These are phyloP conservation scores for Penicillium verrucosum DNA, from an alignment of 2,329 filamentous ascomycete genomes.

Conservation along the genomic window DNA sequence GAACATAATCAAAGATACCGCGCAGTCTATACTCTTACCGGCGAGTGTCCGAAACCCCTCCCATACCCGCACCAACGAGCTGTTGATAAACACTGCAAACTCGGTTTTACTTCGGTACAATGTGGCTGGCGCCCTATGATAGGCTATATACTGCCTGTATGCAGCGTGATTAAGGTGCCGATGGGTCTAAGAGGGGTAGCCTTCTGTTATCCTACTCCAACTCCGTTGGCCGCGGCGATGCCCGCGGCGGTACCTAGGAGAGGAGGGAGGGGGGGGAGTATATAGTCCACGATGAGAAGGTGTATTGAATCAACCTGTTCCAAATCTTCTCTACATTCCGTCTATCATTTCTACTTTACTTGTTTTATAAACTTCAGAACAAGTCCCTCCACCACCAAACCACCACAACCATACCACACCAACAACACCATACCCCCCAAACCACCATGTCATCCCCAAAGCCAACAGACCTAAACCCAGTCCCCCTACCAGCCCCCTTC, in stretches of 20 bases:
- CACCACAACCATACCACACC: not conserved
- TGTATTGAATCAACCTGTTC: not conserved
- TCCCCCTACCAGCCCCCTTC: conserved; percentile 58
- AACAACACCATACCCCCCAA: not conserved
- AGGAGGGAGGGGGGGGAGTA: not conserved
- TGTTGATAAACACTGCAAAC: not conserved
- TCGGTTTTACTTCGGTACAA: not conserved
- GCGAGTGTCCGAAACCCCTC: not conserved
- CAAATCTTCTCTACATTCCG: not conserved
- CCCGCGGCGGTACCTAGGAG: not conserved
- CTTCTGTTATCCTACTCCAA: not conserved
- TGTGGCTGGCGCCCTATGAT: not conserved
- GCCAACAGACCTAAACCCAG: not conserved
- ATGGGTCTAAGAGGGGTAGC: not conserved
- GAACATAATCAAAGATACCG: not conserved
- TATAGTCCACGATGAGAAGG: not conserved
- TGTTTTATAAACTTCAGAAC: not conserved
- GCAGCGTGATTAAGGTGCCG: not conserved
- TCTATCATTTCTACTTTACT: not conserved
- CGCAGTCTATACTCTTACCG: not conserved
- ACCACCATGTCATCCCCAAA: not conserved
- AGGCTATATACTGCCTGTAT: not conserved
- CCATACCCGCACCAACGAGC: not conserved
- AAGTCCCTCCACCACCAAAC: not conserved
- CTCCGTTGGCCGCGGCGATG: conserved; percentile 1